Evolutionary conservation across 345 rosid species (phyloP).

Genomic region (Mercurialis annua): DNA sequence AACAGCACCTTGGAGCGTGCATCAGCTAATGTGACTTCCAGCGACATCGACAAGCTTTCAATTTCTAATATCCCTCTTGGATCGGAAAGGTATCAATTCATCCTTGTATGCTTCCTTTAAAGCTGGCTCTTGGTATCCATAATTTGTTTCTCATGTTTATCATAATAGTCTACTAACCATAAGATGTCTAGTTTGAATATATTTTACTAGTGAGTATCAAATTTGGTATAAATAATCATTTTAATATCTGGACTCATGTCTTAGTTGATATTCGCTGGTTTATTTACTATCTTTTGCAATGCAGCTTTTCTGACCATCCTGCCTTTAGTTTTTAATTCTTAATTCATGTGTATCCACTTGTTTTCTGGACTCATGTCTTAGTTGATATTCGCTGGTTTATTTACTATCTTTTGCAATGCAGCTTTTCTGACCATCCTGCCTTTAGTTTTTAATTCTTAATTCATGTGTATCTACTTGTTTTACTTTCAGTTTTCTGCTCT

Average conservation of each 20-base stretch:
- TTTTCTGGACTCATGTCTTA: background rate
- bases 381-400: background rate
- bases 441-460: background rate
- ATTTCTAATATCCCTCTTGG: slow-evolving; percentile 67
- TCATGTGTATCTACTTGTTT: background rate
- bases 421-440: background rate
- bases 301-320: background rate
- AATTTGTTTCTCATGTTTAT: background rate
- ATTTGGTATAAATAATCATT: background rate
- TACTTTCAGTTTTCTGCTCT: background rate
- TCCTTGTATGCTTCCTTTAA: background rate
- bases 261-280: background rate
- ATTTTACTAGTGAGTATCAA: background rate
- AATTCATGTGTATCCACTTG: background rate
- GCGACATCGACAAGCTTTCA: slow-evolving; percentile 85
- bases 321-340: background rate
- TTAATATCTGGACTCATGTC: background rate
- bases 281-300: background rate
- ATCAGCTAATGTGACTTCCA: slow-evolving; percentile 56
- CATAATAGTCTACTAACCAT: background rate
- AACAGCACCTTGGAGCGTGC: slow-evolving; percentile 42
- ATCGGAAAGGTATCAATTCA: slow-evolving; percentile 54
- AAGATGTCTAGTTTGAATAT: background rate
- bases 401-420: background rate
- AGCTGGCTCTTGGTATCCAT: background rate